Percentiles rank a stretch among this genome's conserved stretches.
These are phyloP conservation scores for Ceratocystis alfenasii DNA, from an alignment of 2,329 filamentous ascomycete genomes.

Conservation along the genomic window DNA sequence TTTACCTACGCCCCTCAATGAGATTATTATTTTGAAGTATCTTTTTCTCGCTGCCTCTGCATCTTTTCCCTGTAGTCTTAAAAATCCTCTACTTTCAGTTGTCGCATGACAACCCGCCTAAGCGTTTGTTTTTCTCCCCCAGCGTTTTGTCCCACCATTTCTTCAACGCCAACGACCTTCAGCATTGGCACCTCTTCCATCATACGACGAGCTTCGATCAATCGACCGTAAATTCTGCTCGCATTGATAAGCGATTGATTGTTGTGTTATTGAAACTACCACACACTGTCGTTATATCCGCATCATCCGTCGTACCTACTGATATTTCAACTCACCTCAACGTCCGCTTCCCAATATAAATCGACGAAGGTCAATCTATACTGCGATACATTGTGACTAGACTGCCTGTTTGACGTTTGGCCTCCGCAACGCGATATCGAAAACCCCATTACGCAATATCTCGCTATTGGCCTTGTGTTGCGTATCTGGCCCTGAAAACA, in stretches of 20 bases:
- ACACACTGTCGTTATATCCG: not conserved
- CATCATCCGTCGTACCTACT: not conserved
- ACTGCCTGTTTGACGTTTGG: no score
- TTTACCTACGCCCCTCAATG: not conserved
- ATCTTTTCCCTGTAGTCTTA: conserved; percentile 10
- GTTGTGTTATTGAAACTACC: not conserved
- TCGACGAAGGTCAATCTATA: no score
- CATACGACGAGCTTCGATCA: not conserved
- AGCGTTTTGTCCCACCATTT: conserved; percentile 10
- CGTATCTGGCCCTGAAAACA: not conserved
- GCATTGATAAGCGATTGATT: not conserved
- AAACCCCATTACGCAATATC: no score
- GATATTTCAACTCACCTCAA: not conserved
- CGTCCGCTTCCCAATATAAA: no score
- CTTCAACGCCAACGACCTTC: not conserved
- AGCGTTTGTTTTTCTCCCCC: conserved; percentile 3
- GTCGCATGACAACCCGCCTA: conserved; percentile 6
- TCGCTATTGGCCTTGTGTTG: not conserved
- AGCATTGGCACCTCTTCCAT: not conserved
- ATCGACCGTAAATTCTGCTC: not conserved
- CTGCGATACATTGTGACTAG: no score
- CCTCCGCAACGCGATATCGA: no score
- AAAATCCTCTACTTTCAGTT: not conserved
- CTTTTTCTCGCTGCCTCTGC: not conserved
- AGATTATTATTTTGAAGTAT: not conserved